Conservation (phyloP, 495 filamentous ascomycete species). For the Penicillium robsamsonii region DNA sequence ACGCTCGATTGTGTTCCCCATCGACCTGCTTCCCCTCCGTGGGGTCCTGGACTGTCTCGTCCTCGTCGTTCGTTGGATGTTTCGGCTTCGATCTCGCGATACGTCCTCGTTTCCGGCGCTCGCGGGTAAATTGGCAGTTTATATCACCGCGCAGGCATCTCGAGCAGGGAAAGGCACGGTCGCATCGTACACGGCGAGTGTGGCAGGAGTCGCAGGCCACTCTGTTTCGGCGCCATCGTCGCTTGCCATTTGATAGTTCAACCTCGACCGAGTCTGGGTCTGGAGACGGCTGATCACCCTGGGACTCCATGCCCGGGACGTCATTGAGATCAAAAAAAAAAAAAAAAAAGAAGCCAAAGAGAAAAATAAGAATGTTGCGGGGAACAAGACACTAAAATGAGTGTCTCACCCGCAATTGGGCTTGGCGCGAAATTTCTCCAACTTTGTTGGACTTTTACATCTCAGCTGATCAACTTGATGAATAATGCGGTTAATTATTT, state of each 20-base stretch:
- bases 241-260: conserved; percentile 39
- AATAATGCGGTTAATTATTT: not conserved
- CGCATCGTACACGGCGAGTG: conserved; percentile 47
- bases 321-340: conserved; percentile 16
- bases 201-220: conserved; percentile 50
- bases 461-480: not conserved
- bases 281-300: conserved; percentile 28
- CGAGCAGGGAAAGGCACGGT: conserved; percentile 48
- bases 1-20: conserved; percentile 14
- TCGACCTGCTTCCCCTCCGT: conserved; percentile 13
- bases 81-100: conserved; percentile 36
- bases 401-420: conserved; percentile 7
- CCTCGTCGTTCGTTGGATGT: not conserved
- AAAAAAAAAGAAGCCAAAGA: conserved; percentile 3
- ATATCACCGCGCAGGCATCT: conserved; percentile 45
- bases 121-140: conserved; percentile 46
- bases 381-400: conserved; percentile 9
- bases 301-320: conserved; percentile 40
- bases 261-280: conserved; percentile 28
- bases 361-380: conserved; percentile 7
- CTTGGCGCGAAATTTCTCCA: not conserved
- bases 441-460: not conserved
- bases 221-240: conserved; percentile 47
- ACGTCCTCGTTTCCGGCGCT: conserved; percentile 46
- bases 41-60: not conserved